Evolutionary conservation across 2,329 filamentous ascomycete species (phyloP).

Genomic region (Cytospora piceicola): DNA sequence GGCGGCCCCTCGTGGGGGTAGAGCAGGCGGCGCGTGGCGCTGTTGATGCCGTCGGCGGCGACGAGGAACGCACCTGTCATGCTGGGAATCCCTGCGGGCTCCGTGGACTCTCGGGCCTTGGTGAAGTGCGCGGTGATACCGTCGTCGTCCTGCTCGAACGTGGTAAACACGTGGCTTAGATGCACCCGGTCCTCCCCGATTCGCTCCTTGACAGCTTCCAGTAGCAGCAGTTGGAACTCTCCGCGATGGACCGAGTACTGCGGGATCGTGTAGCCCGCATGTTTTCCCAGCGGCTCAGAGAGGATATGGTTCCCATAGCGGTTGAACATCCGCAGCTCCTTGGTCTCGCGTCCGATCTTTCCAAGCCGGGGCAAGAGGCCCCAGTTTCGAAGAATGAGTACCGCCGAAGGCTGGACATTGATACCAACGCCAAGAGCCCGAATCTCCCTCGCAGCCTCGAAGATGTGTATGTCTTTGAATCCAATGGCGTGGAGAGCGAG

Average conservation of each 20-base stretch:
- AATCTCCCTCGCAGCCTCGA: slow-evolving; percentile 46
- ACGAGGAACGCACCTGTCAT: slow-evolving; percentile 43
- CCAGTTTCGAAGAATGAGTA: slow-evolving; percentile 48
- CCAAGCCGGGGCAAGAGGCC: slow-evolving; percentile 46
- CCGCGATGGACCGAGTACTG: slow-evolving; percentile 51
- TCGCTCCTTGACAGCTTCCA: slow-evolving; percentile 46
- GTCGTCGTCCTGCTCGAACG: slow-evolving; percentile 42
- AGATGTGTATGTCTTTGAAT: slow-evolving; percentile 47
- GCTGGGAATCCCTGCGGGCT: slow-evolving; percentile 37
- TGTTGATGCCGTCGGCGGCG: slow-evolving; percentile 51
- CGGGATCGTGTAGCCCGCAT: slow-evolving; percentile 47
- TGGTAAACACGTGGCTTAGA: slow-evolving; percentile 43
- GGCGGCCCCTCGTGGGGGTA: slow-evolving; percentile 50
- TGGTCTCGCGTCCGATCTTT: slow-evolving; percentile 45
- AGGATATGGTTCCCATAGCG: slow-evolving; percentile 48
- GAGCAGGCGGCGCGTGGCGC: slow-evolving; percentile 44
- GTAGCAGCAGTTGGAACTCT: slow-evolving; percentile 49
- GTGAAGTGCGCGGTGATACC: slow-evolving; percentile 44
- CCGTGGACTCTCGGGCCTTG: slow-evolving; percentile 4
- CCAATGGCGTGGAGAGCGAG: slow-evolving; percentile 39
- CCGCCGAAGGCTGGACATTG: slow-evolving; percentile 51
- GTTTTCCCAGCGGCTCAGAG: slow-evolving; percentile 45
- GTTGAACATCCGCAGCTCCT: slow-evolving; percentile 51
- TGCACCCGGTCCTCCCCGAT: slow-evolving; percentile 44
- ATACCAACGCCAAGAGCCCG: slow-evolving; percentile 51